Evolutionary conservation across 805 yeast genomes (phyloP), one percentile per base, ranked within the genome.

Genomic region (Peterozyma toletana): DNA sequence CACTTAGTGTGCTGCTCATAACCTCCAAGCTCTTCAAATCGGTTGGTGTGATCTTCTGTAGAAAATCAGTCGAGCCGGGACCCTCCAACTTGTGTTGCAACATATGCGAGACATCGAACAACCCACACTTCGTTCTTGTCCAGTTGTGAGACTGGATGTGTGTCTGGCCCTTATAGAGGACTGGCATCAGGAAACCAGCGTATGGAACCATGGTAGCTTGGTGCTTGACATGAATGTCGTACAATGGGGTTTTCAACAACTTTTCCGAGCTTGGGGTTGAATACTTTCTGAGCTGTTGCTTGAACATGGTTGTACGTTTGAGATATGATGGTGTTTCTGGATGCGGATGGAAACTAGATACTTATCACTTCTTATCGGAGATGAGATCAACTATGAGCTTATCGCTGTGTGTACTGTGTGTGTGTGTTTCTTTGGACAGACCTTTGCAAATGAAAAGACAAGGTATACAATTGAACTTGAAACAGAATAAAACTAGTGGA

Each of bases 91-190:
- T 74, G 62, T 95, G 97, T 68, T 93, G 99, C 41, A 91, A 74
- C 99, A 93, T 93, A 64, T 93, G 99, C 43, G 96, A 86, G 41
- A 93, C 99, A 60, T 93, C 99, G 56, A 93, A 93, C 41, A 93
- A 68, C 6, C 99, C 99, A 33, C 90, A 89, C 49, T 86, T 77
- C 16, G 68, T 57, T 61, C 99, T 78, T 0, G 91, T 95, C 98
- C 98, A 93, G 42, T 83, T 76, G 67, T 93, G 99, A 1, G 97
- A 89, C 48, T 89, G 95, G 35, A 88, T 80, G 62, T 91, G 98
- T 2, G 86, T 65, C 64, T 86, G 96, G n/a, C 73, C 80, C 50
- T 78, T 74, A 68, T 90, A 93, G 30, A 88, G 64, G 9, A 93
- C 89, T 1, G 99, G 99, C 97, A 93, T 91, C 39, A 83, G 77